Evolutionary conservation across 176 grass and related monocot species (phyloP).

Genomic region (Musa itinerans): DNA sequence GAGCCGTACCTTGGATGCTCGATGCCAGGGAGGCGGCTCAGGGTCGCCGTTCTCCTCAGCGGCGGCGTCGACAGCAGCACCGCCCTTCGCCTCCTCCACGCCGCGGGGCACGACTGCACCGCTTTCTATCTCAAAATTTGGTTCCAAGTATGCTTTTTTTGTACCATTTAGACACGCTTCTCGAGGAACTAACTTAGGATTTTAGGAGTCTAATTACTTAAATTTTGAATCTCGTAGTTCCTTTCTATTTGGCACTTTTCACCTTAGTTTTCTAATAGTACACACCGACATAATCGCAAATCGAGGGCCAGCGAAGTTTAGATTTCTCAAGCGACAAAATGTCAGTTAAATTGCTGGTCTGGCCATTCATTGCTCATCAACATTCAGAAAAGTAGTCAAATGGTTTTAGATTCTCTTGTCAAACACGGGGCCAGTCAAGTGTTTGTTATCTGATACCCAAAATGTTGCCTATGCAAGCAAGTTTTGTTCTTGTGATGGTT

Average conservation of each 20-base stretch:
- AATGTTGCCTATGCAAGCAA: neutral
- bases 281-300: neutral
- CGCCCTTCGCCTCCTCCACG: slow-evolving; percentile 84
- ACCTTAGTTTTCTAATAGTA: neutral
- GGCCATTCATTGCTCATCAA: neutral
- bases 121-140: slow-evolving; percentile 99
- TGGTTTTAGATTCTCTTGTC: no score
- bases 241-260: neutral
- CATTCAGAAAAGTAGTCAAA: no score
- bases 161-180: no score
- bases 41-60: slow-evolving; percentile 73
- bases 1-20: slow-evolving; percentile 43
- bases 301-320: neutral
- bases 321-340: neutral
- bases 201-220: neutral
- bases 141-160: slow-evolving; percentile 53
- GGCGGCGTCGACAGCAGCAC: slow-evolving; percentile 95
- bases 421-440: no score
- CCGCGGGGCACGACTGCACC: slow-evolving; percentile 66
- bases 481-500: neutral
- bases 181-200: neutral
- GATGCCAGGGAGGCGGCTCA: slow-evolving; percentile 29
- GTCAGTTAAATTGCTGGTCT: neutral
- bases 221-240: neutral
- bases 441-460: no score